phyloP scores from a whole-genome alignment of 2,329 filamentous ascomycete species.

The Ceratocystis ficicola region DNA sequence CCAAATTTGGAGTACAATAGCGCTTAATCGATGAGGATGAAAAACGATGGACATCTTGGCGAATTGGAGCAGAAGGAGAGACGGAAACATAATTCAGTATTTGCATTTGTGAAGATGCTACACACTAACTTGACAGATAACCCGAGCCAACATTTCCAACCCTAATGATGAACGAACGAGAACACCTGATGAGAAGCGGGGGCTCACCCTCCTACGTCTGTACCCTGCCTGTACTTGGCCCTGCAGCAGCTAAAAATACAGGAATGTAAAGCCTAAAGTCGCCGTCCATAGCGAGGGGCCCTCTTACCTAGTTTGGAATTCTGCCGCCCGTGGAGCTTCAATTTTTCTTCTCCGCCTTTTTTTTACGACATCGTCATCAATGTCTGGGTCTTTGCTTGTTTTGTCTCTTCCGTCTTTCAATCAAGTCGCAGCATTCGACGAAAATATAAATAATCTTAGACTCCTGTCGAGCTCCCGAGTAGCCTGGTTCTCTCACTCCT shows the following conservation, averaged over 20 bases:
- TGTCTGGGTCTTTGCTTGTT: neutral
- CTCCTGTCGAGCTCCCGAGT: no score
- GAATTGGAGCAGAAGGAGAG: neutral
- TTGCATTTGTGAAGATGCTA: neutral
- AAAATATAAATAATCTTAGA: no score
- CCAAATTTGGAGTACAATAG: neutral
- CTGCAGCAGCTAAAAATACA: neutral
- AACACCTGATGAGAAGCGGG: no score
- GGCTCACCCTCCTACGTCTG: neutral
- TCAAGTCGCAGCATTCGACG: neutral
- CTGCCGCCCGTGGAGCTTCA: neutral
- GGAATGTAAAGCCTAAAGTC: neutral
- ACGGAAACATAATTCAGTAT: no score
- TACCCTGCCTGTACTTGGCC: neutral
- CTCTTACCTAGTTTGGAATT: neutral
- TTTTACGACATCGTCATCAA: neutral
- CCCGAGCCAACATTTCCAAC: no score
- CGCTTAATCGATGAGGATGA: slow-evolving; percentile 1
- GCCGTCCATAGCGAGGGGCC: neutral
- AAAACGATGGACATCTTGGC: neutral
- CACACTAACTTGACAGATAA: no score
- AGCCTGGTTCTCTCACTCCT: no score
- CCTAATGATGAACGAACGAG: no score
- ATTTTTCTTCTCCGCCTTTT: slow-evolving; percentile 5
- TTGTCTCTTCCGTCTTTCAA: neutral